phyloP scores from a whole-genome alignment of 495 filamentous ascomycete species.

The Saxispiralis lemnorum region DNA sequence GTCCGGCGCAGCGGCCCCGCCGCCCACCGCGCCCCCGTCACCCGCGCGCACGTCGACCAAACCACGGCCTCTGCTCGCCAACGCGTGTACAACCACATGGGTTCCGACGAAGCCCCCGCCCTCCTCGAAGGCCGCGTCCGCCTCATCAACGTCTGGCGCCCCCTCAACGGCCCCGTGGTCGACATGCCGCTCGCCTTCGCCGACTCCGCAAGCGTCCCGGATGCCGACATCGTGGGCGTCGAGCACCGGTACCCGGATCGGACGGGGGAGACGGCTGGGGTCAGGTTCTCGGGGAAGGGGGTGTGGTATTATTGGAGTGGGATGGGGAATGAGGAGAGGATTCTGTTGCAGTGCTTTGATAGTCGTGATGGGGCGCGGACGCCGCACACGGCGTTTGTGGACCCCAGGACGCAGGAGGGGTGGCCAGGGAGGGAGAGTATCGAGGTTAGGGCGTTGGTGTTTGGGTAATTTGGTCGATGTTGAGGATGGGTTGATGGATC shows the following conservation, averaged over 20 bases:
- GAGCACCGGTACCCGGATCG: constrained; percentile 61
- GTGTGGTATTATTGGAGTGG: constrained; percentile 67
- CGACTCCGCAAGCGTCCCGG: constrained; percentile 37
- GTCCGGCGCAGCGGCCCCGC: constrained; percentile 43
- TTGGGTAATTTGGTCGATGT: constrained; percentile 34
- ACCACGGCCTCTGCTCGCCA: constrained; percentile 42
- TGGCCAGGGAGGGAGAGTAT: constrained; percentile 50
- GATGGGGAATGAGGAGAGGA: constrained; percentile 53
- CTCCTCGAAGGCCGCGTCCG: constrained; percentile 48
- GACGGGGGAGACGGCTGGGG: constrained; percentile 59
- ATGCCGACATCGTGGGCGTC: constrained; percentile 50
- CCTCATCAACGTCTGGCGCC: constrained; percentile 80
- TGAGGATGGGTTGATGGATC: background rate
- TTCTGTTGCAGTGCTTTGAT: constrained; percentile 75
- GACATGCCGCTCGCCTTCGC: constrained; percentile 55
- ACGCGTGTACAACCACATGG: constrained; percentile 49
- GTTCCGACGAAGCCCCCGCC: constrained; percentile 33
- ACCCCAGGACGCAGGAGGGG: constrained; percentile 42
- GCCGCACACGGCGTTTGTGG: constrained; percentile 67
- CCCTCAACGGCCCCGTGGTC: constrained; percentile 56
- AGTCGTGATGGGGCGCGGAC: constrained; percentile 44
- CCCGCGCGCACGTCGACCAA: constrained; percentile 68
- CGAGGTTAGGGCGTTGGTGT: constrained; percentile 69
- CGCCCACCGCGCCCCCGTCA: constrained; percentile 46
- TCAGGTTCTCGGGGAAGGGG: constrained; percentile 39